Evolutionary conservation across 331 rosid species (phyloP), one percentile per base, ranked within the genome.

Genomic region (Erythrophleum ivorense): DNA sequence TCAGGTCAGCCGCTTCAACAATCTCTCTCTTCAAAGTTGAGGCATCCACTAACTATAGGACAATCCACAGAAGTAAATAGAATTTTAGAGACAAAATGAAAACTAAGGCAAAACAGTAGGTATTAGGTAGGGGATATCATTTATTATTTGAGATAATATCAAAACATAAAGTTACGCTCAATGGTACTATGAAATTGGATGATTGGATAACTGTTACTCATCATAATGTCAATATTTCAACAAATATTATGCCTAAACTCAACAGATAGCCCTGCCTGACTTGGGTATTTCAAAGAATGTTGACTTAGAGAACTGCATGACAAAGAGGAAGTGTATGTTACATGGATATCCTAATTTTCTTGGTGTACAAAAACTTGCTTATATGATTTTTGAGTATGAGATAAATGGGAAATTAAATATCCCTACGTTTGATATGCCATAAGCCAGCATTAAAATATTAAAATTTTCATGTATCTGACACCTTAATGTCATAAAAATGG

Each of bases 21-120:
- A 91, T 80, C 88, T 93, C 98, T 83, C 78, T 92, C 89, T 95
- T 95, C 90, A 95, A 87, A 80, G 98, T 90, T 45, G 99, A 95
- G 73, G 99, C 95, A 79, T 93, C 96, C 62, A 91, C 94, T 74
- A 95, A 83, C 99, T 95, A 85, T 54, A 82, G 49, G 75, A 68
- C 18, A 77, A 78, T 53, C n/a, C 12, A 83, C 70, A 66, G 31
- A 72, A 29, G 34, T 54, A 54, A 70, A 78, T 29, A 60, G 19
- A 63, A 63, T 5, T 38, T 18, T 46, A n/a, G 38, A 79, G 34
- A 21, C 34, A 55, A 48, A 38, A 21, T 54, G 53, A 45, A 82
- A 79, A 49, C 46, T 60, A 40, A 18, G 9, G 19, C 49, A 40
- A 49, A 60, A 58, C 41, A 36, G 71, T 7, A 60, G 75, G 33